Evolutionary conservation across 176 grass and related monocot genomes (phyloP), one percentile per base, ranked within the genome.

Genomic region (Lolium rigidum): DNA sequence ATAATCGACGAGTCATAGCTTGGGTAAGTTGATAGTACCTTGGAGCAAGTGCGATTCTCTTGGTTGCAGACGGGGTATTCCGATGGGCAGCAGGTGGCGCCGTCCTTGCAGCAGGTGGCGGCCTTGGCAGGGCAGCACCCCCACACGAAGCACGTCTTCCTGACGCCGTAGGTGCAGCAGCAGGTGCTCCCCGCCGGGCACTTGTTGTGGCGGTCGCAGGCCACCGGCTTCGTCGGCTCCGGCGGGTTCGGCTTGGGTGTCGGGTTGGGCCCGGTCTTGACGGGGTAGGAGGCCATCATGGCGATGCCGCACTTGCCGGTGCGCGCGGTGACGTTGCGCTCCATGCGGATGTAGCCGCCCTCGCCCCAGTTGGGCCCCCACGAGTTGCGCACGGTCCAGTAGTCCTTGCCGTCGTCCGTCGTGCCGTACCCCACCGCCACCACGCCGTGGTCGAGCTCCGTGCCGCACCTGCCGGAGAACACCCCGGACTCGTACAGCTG

Each of bases 271-370:
- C 94, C 85, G 2, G 64, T 79, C 82, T 97, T 97, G 79, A 88
- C 41, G 1, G 94, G 94, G 82, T 94, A 97, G 1, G 92, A 94
- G 1, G 89, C 82, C 47, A 85, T 74, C 90, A 97, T 92, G 39
- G 90, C 85, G 37, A 94, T 94, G 10, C 94, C 90, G 41, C 94
- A 97, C 69, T 97, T 97, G 69, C 94, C 94, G 1, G 89, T 50
- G 2, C 70, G 44, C 5, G n/a, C 44, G 21, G 70, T 74, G 21
- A 74, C 70, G 21, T 74, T 74, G 44, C 70, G 70, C 70, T 50
- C 70, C 70, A 74, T 74, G 41, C 44, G 44, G 70, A 74, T 74
- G 70, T 50, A 74, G 21, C 70, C 70, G 70, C 46, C 70, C 70
- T 74, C 70, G 70, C 70, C 70, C 70, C 70, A 74, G 70, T 50